phyloP scores from a whole-genome alignment of 108 stramenopile species.

The Pseudonitzschia delicatissima region DNA sequence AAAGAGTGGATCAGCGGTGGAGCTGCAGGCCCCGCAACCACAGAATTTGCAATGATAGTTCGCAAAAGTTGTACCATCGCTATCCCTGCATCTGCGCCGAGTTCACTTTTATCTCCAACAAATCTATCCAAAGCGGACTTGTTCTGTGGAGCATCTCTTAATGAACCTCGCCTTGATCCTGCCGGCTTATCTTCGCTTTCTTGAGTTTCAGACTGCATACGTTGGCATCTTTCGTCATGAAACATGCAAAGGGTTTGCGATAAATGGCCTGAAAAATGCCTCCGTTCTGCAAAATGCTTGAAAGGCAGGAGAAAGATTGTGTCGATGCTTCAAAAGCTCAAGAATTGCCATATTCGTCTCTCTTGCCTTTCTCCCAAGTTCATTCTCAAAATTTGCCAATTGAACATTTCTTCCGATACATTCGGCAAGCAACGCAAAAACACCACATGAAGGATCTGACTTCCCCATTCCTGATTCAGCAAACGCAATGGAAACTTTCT shows the following conservation, averaged over 20 bases:
- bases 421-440: constrained; percentile 84
- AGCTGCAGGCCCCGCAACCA: constrained; percentile 64
- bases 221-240: constrained; percentile 61
- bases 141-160: constrained; percentile 25
- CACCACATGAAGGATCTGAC: constrained; percentile 71
- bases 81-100: constrained; percentile 39
- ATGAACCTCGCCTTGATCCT: constrained; percentile 26
- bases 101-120: constrained; percentile 47
- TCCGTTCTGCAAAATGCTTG: constrained; percentile 76
- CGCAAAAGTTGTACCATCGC: constrained; percentile 77
- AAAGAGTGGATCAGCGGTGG: constrained; percentile 67
- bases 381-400: constrained; percentile 62
- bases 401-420: constrained; percentile 87
- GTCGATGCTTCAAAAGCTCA: constrained; percentile 70
- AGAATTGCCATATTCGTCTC: constrained; percentile 79
- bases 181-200: neutral
- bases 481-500: constrained; percentile 31
- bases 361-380: constrained; percentile 63
- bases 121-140: constrained; percentile 57
- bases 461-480: constrained; percentile 25
- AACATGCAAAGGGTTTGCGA: constrained; percentile 78
- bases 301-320: constrained; percentile 71
- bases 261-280: constrained; percentile 76
- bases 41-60: constrained; percentile 63
- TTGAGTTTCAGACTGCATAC: constrained; percentile 25